A percentile compares a stretch with the other conserved stretches of the same genome.
phyloP scores from a whole-genome alignment of 345 rosid species.

The Corchorus olitorius region DNA sequence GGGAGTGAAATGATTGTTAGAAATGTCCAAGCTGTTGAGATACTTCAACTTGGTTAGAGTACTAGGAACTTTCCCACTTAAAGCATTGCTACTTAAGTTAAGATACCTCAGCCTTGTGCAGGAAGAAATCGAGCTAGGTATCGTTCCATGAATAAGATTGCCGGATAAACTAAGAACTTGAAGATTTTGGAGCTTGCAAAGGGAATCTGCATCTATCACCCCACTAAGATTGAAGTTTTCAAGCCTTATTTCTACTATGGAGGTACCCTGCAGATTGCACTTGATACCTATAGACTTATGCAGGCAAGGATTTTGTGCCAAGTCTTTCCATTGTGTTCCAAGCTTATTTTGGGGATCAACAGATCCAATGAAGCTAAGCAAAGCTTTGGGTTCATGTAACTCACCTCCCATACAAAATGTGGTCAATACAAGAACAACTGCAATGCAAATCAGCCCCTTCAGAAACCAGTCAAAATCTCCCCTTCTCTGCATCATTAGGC shows the following conservation, averaged over 20 bases:
- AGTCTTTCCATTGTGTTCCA: slow-evolving; percentile 15
- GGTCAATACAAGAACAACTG: slow-evolving; percentile 23
- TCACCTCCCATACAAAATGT: slow-evolving; percentile 28
- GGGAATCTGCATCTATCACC: slow-evolving; percentile 39
- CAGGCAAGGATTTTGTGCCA: slow-evolving; percentile 30
- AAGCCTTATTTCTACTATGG: slow-evolving; percentile 42
- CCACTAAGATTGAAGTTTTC: slow-evolving; percentile 43
- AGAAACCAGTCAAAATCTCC: slow-evolving; percentile 1
- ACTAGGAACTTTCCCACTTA: slow-evolving; percentile 38
- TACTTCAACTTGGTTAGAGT: slow-evolving; percentile 38
- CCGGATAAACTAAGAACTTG: slow-evolving; percentile 35
- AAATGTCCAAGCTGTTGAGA: slow-evolving; percentile 41
- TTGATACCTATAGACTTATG: slow-evolving; percentile 28
- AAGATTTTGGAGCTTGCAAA: slow-evolving; percentile 39
- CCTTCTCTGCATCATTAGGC: slow-evolving; percentile 26
- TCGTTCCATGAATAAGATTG: slow-evolving; percentile 38
- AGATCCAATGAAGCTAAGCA: slow-evolving; percentile 34
- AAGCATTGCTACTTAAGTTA: slow-evolving; percentile 43
- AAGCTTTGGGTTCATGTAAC: slow-evolving; percentile 33
- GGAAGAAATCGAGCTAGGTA: slow-evolving; percentile 36
- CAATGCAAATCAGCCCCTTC: slow-evolving; percentile 17
- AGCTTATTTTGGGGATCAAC: slow-evolving; percentile 41
- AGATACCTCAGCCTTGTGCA: slow-evolving; percentile 38
- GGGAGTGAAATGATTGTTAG: slow-evolving; percentile 32
- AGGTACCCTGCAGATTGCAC: slow-evolving; percentile 29